Conservation (phyloP, 495 filamentous ascomycete genomes). For the Penicillium soppii region DNA sequence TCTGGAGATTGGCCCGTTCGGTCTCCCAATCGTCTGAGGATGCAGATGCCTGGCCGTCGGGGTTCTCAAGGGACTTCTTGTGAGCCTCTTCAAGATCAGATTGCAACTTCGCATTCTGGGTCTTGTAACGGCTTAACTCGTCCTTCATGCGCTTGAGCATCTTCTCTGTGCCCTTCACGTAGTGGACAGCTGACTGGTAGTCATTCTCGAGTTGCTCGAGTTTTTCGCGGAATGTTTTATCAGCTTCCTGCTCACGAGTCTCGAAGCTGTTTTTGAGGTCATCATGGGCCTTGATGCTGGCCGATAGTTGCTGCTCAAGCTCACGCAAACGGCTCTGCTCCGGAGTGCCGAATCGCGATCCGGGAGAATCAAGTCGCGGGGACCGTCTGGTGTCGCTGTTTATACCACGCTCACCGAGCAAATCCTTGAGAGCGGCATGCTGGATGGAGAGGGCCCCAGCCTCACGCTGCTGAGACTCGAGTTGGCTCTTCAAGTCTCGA, state of each 20-base stretch:
- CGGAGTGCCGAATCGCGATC: constrained; percentile 74
- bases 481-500: constrained; percentile 71
- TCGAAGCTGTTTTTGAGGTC: constrained; percentile 76
- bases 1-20: constrained; percentile 66
- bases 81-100: constrained; percentile 65
- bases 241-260: constrained; percentile 76
- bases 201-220: constrained; percentile 90
- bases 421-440: constrained; percentile 85
- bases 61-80: constrained; percentile 39
- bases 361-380: constrained; percentile 61
- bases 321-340: constrained; percentile 81
- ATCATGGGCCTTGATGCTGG: constrained; percentile 75
- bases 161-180: constrained; percentile 98
- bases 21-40: constrained; percentile 67
- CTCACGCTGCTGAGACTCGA: constrained; percentile 83
- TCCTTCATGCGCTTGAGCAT: constrained; percentile 99
- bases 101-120: constrained; percentile 78
- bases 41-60: constrained; percentile 27
- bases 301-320: constrained; percentile 84
- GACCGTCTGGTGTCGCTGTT: constrained; percentile 59
- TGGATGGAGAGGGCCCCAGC: constrained; percentile 88
- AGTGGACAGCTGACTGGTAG: constrained; percentile 99
- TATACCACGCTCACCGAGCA: constrained; percentile 83
- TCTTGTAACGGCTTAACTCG: constrained; percentile 84
- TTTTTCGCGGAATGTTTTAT: constrained; percentile 84